phyloP scores from a whole-genome alignment of 2,329 filamentous ascomycete genomes.

The Diaporthe amygdali region DNA sequence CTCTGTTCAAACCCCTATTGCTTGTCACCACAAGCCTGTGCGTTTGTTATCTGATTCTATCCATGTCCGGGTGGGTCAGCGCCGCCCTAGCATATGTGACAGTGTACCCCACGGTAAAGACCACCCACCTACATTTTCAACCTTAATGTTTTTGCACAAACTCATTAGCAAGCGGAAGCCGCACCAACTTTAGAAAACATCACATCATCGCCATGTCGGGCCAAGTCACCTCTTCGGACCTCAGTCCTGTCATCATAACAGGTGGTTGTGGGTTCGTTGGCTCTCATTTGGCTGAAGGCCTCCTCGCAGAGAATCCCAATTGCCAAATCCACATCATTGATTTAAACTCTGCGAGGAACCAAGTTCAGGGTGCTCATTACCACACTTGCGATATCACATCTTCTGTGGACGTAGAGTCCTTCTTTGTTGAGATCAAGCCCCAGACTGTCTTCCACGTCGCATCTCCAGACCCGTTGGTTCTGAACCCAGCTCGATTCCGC shows the following conservation, averaged over 20 bases:
- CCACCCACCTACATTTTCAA: background rate
- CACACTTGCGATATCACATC: constrained; percentile 26
- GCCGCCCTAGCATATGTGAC: background rate
- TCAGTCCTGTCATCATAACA: constrained; percentile 26
- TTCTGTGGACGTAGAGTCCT: constrained; percentile 8
- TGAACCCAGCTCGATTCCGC: constrained; percentile 25
- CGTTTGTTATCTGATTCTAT: too few species aligned
- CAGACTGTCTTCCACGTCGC: constrained; percentile 27
- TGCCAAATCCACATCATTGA: constrained; percentile 25
- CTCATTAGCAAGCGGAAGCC: background rate
- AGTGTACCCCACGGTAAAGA: background rate
- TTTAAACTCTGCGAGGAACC: constrained; percentile 21
- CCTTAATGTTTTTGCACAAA: background rate
- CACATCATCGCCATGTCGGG: background rate
- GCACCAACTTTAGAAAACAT: background rate
- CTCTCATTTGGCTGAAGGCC: constrained; percentile 23
- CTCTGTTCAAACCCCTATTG: too few species aligned
- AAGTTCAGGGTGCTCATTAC: constrained; percentile 22
- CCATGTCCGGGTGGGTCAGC: too few species aligned
- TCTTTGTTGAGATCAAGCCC: constrained; percentile 12
- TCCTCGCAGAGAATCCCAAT: constrained; percentile 21
- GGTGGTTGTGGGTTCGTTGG: constrained; percentile 29
- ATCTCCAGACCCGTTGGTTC: constrained; percentile 23
- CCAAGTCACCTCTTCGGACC: background rate
- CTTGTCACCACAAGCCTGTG: too few species aligned